A percentile compares a stretch with the other conserved stretches of the same genome.
These are phyloP conservation scores for Alloteropsis semialata DNA, from an alignment of 176 grass and related monocot genomes.

Conservation along the genomic window DNA sequence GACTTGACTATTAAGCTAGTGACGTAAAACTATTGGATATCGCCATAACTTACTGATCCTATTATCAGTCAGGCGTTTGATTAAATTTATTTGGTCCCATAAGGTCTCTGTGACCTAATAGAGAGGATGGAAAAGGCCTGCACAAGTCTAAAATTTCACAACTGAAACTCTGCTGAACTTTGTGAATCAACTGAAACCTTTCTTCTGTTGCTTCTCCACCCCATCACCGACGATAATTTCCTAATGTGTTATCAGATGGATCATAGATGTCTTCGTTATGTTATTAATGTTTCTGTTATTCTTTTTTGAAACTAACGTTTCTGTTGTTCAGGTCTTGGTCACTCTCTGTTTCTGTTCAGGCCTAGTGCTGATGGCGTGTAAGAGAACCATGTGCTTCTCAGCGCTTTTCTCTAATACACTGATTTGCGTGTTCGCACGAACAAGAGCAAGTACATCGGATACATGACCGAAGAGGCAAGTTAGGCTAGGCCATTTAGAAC, in stretches of 20 bases:
- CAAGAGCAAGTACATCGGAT: not conserved
- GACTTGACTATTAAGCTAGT: not conserved
- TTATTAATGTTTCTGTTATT: too few relatives aligned
- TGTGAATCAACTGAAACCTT: not conserved
- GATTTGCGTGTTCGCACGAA: not conserved
- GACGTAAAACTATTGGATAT: not conserved
- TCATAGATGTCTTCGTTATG: too few relatives aligned
- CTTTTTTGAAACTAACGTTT: too few relatives aligned
- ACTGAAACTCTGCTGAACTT: not conserved
- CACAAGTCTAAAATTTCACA: not conserved
- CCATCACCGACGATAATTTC: not conserved
- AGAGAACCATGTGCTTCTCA: too few relatives aligned
- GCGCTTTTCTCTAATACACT: too few relatives aligned
- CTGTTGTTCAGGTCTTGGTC: too few relatives aligned
- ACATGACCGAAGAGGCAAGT: not conserved
- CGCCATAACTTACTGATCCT: not conserved
- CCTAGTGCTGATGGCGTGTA: too few relatives aligned
- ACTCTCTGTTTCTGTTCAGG: too few relatives aligned
- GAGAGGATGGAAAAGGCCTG: not conserved
- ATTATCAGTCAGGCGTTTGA: not conserved
- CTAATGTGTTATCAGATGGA: not conserved
- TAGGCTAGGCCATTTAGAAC: not conserved
- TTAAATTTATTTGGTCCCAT: too few relatives aligned
- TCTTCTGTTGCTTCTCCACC: not conserved
- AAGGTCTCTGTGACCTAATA: not conserved